Conservation (phyloP, 2,329 filamentous ascomycete species). For the Fusarium sp. region DNA sequence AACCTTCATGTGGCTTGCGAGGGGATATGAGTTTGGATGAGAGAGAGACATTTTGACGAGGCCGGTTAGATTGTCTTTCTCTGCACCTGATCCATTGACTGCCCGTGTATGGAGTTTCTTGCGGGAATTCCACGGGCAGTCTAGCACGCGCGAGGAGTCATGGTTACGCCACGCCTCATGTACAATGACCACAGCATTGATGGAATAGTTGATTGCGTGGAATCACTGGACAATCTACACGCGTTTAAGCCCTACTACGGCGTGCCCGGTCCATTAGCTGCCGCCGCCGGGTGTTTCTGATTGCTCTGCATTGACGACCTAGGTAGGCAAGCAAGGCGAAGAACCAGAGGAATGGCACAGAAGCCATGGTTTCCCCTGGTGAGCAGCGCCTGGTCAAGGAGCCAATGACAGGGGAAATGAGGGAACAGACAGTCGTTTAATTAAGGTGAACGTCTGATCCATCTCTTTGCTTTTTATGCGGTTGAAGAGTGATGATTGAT, state of each 20-base stretch:
- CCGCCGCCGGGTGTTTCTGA: conserved; percentile 41
- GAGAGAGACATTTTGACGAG: conserved; percentile 39
- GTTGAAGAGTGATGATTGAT: background rate
- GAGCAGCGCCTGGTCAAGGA: conserved; percentile 24
- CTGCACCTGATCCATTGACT: conserved; percentile 8
- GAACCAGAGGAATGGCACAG: conserved; percentile 32
- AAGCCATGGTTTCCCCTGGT: conserved; percentile 29
- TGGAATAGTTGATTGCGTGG: conserved; percentile 4
- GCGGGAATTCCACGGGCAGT: background rate
- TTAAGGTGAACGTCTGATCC: conserved; percentile 9
- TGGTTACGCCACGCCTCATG: conserved; percentile 35
- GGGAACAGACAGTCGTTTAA: conserved; percentile 11
- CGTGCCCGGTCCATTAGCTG: conserved; percentile 28
- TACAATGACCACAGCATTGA: conserved; percentile 20
- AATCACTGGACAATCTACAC: background rate
- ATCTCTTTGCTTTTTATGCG: conserved; percentile 31
- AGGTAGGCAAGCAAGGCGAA: background rate
- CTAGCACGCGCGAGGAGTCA: conserved; percentile 13
- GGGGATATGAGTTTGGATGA: conserved; percentile 35
- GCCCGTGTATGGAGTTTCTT: conserved; percentile 7
- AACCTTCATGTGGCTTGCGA: conserved; percentile 30
- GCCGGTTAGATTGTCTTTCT: conserved; percentile 28
- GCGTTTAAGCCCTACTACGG: background rate
- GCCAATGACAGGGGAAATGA: conserved; percentile 16
- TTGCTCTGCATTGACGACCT: conserved; percentile 36